Evolutionary conservation across 192 early-diverging fungal genomes (phyloP), one percentile per base, ranked within the genome.

Genomic region (Pilobolus umbonatus): DNA sequence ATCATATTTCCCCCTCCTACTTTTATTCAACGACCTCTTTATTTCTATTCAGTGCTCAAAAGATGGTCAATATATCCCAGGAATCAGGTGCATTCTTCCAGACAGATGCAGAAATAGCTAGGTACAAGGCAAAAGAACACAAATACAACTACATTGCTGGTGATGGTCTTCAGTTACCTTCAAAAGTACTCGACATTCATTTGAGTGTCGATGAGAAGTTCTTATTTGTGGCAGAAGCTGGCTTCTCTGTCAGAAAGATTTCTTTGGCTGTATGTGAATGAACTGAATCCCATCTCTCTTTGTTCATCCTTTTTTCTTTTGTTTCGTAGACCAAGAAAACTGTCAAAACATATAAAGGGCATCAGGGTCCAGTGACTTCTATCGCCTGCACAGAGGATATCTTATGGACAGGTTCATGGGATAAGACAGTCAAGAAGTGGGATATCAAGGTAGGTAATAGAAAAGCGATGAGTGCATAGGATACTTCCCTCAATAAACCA

Each of bases 391-490:
- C 82, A 2, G 49, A 61, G 12, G 82, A 75, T 24, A 80, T 75
- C 5, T 83, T 94, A 19, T 80, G 91, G 49, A 95, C 90, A 1
- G 91, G 89, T 21, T 95, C 96, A 7, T 98, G 96, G 96, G 96
- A 98, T 73, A 96, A 94, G 71, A 85, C 86, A 0, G 71, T 93
- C 55, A 83, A 73, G 39, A 80, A 92, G 38, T 98, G 94, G 93
- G 74, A 91, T 44, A 75, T 83, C 2, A 79, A 89, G 67, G 86
- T 88, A 48, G 19, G n/a, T 15, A 17, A 25, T 39, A 12, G 17
- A 25, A 39, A 25, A 15, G 26, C 29, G 24, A 48, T 35, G 25
- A 21, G 11, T 6, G 5, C 14, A n/a, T 2, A 21, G 17, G 11
- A 6, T 10, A 11, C 25, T 40, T 25, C 19, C 26, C n/a, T 25